Evolutionary conservation across 495 filamentous ascomycete species (phyloP).

Genomic region (Cenococcum geophilum): DNA sequence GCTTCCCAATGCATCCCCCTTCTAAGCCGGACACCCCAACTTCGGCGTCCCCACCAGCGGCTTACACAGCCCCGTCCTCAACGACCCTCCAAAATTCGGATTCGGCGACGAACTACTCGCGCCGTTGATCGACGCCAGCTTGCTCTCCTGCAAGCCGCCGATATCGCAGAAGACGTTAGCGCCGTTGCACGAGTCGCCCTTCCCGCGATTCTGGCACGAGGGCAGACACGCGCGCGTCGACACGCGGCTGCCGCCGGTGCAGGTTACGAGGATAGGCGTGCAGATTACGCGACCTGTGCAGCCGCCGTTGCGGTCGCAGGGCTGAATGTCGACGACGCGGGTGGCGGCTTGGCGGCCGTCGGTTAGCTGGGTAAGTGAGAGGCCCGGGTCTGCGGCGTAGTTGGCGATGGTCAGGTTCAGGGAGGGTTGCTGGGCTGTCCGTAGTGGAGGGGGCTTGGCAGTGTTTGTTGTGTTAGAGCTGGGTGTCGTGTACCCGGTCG

Average conservation of each 20-base stretch:
- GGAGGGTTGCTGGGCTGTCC: background rate
- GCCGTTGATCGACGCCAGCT: background rate
- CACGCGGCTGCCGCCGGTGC: background rate
- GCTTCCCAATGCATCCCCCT: too few species aligned
- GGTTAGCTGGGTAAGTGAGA: background rate
- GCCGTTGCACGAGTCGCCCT: background rate
- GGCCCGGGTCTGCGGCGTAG: background rate
- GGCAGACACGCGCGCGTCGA: background rate
- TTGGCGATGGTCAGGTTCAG: background rate
- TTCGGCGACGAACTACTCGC: background rate
- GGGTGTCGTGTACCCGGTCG: background rate
- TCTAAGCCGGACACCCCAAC: background rate
- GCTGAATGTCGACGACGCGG: too few species aligned
- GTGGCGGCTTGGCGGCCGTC: too few species aligned
- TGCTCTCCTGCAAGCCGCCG: background rate
- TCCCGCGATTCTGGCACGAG: background rate
- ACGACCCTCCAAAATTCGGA: background rate
- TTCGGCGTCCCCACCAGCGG: background rate
- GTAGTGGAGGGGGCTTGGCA: background rate
- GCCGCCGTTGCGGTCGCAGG: too few species aligned
- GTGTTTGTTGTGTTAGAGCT: background rate
- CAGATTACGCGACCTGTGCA: too few species aligned
- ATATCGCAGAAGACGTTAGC: background rate
- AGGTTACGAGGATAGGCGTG: background rate
- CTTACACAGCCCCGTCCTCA: background rate